These are phyloP conservation scores for Exophiala mesophila DNA, from an alignment of 2,329 filamentous ascomycete species.

Conservation along the genomic window DNA sequence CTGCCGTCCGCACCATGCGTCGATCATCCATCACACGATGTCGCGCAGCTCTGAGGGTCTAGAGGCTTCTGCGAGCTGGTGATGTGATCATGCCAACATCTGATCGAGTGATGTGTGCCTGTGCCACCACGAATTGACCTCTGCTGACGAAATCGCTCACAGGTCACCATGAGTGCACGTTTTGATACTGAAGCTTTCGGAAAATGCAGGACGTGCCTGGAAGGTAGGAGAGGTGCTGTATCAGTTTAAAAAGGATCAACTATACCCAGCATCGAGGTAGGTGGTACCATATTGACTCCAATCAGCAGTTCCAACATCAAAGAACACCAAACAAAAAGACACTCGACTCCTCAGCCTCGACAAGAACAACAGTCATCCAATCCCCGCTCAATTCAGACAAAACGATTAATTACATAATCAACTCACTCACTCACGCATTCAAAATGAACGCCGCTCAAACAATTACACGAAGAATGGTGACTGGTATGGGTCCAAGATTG, in stretches of 20 bases:
- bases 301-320: constrained; percentile 2
- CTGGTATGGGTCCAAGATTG: constrained; percentile 15
- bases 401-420: constrained; percentile 3
- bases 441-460: constrained; percentile 21
- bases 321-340: constrained; percentile 4
- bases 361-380: too few species aligned
- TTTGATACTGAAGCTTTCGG: background rate
- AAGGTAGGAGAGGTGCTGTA: background rate
- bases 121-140: background rate
- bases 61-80: background rate
- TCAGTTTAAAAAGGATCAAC: background rate
- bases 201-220: background rate
- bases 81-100: background rate
- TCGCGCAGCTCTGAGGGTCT: background rate
- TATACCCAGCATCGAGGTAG: background rate
- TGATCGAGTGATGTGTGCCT: background rate
- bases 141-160: background rate
- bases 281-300: background rate
- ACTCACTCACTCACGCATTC: constrained; percentile 1
- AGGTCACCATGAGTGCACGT: background rate
- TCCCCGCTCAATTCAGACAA: background rate
- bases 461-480: constrained; percentile 14
- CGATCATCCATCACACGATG: background rate
- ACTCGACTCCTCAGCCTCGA: background rate
- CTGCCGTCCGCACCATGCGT: background rate